Evolutionary conservation across 2,329 filamentous ascomycete genomes (phyloP), one percentile per base, ranked within the genome.

Genomic region (Lachnellula suecica): DNA sequence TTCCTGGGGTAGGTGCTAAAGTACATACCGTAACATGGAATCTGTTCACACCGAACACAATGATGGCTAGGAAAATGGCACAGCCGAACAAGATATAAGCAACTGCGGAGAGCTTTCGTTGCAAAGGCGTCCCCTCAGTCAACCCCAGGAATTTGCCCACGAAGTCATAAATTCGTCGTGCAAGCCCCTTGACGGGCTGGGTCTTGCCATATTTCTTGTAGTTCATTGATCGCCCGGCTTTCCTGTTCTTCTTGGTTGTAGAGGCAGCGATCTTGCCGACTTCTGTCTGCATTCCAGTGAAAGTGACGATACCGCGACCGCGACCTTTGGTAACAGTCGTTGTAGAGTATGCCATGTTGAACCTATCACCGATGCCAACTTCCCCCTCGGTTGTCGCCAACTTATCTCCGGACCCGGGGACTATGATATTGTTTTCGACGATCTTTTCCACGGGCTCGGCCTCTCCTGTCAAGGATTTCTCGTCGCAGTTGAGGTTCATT

Each of bases 401-500:
- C 27, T 51, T 56, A 3, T 52, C 46, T 17, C 59, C 49, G 2
- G 61, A 51, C 1, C 60, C 64, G 1, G 63, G 61, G 2, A 65
- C 49, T 7, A 70, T 68, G 54, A 77, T 73, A 37, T 75, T 71
- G 45, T 70, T 69, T 22, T 73, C 68, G 17, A 72, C 85, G 61
- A 81, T 85, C 73, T 97, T 99, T 64, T 91, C 84, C 22, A 97
- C 91, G 0, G 93, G 92, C 79, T 97, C 92, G 1, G 93, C 88
- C 73, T 99, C 94, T 55, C 94, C 94, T 2, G 94, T 99, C 46
- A 99, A 91, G 89, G 97, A 97, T 67, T 91, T 96, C 74, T 99
- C 94, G 59, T 97, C 91, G 56, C 80, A 84, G 52, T 80, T 79
- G 31, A 81, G 72, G 61, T 85, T 84, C 73, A 84, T 81, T 25